Base-by-base conservation (phyloP, 345 rosid genomes). In the Carallia pectinifolia region DNA sequence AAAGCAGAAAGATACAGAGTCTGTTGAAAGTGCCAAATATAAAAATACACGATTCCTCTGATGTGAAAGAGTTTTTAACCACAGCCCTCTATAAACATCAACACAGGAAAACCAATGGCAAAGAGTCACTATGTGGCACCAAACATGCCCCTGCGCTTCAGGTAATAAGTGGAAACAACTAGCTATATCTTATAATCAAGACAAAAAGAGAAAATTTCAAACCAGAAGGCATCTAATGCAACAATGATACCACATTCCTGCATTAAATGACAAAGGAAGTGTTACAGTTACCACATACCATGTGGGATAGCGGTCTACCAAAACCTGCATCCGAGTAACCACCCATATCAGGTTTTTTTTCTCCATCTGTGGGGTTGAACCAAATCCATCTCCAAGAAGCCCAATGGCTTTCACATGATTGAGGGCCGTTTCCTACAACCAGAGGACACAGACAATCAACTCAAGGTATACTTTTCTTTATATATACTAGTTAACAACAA, bases 301-400 rank as follows among this genome's bases (percentile, higher is more conserved):
- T 63, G 94, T 88, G 54, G 98, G 99, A 82, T 96, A 96, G 58
- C 87, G 87, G 77, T 96, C 98, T 30, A 92, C 88, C n/a, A 88
- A 86, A 71, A 90, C 90, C 81, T 92, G 97, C 96, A 92, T 96
- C 48, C 90, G 85, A 23, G 95, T 75, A 29, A 96, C 97, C 40
- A 96, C 99, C 99, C 99, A 96, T 78, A 92, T 92, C 71, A 96
- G 80, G 69, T 96, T 88, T 84, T 83, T 86, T 86, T 88, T 96
- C 66, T 76, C 76, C 99, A 96, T 96, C 81, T 89, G 98, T 34
- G 98, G 97, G 12, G 99, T 96, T 61, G 99, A 75, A 77, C 98
- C 99, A 82, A 96, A 96, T 54, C 98, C 97, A 79, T 88, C 95
- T 53, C 82, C 98, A 67, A 92, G 96, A 75, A 92, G 82, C 58